Evolutionary conservation across 75 land plant genomes (phyloP), one percentile per base, ranked within the genome.

Genomic region (Pinus taeda): DNA sequence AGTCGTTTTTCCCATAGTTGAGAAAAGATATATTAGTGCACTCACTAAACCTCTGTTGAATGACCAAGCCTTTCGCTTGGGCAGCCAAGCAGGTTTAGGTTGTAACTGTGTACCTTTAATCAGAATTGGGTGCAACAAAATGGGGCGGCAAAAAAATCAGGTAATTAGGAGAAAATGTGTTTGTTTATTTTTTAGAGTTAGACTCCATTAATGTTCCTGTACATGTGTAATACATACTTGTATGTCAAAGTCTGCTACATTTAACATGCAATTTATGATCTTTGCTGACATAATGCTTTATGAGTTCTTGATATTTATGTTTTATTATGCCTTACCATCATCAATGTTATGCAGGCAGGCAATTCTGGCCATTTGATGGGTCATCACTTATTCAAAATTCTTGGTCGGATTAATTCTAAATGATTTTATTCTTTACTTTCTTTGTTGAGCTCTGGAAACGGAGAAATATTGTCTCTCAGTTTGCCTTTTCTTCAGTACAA

Each of bases 281-380:
- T 7, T 45, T 49, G 55, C 55, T 49, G 55, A 17, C 6, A 42
- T 18, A 42, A 6, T 69, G 72, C 49, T 69, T 42, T 9, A n/a
- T 42, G 53, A 6, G n/a, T 8, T 39, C 21, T 67, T 67, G 8
- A 33, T 33, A 67, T 20, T 39, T 67, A 45, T 67, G 45, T 66
- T 66, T 17, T 39, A 37, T 5, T 39, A 39, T 36, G 39, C 72
- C 72, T 69, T 39, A 69, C 53, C 22, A 69, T 69, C 72, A 69
- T 42, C 22, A 69, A 69, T 69, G 72, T 69, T 69, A 39, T 69
- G 72, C 72, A 69, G 72, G 72, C 72, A 69, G 72, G 72, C 21
- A 42, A n/a, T 39, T 69, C 4, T 69, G 49, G 72, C 53, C 49
- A 69, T 39, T 20, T 15, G 42, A 20, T 69, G 72, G 72, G 42